Conservation (phyloP, 495 filamentous ascomycete genomes). For the Trichodelitschia bisporula region DNA sequence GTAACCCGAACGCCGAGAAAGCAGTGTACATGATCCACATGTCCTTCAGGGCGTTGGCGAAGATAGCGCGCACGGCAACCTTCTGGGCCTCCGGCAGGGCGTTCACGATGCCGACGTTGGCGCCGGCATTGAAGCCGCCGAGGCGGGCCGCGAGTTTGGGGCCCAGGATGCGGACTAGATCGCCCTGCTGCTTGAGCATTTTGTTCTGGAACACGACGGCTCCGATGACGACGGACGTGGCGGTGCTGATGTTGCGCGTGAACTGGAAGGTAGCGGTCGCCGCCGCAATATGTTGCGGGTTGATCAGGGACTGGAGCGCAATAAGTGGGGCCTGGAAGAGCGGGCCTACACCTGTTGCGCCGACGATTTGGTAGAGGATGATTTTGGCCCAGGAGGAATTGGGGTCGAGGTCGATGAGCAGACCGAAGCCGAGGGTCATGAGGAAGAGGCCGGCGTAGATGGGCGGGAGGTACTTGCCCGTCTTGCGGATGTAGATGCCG, state of each 20-base stretch:
- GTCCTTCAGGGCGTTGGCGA: constrained; percentile 16
- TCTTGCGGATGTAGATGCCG: constrained; percentile 51
- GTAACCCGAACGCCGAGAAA: constrained; percentile 15
- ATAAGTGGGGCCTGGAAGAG: constrained; percentile 57
- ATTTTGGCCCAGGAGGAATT: constrained; percentile 30
- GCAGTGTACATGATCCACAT: constrained; percentile 26
- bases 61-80: constrained; percentile 14
- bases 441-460: constrained; percentile 31
- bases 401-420: constrained; percentile 32
- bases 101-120: constrained; percentile 19
- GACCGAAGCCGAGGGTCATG: constrained; percentile 38
- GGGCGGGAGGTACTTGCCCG: constrained; percentile 26
- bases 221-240: constrained; percentile 52
- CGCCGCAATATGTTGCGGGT: constrained; percentile 37
- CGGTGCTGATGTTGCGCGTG: constrained; percentile 35
- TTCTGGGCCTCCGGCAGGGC: constrained; percentile 13
- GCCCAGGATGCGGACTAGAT: constrained; percentile 6
- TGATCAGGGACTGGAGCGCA: constrained; percentile 47
- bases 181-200: background rate
- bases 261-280: constrained; percentile 1
- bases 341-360: constrained; percentile 39
- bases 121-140: constrained; percentile 19
- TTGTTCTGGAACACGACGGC: constrained; percentile 56
- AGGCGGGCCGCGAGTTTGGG: constrained; percentile 13
- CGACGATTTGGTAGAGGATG: constrained; percentile 35